Evolutionary conservation across 2,329 filamentous ascomycete species (phyloP), one percentile per base, ranked within the genome.

Genomic region (Stylonectria norvegica): DNA sequence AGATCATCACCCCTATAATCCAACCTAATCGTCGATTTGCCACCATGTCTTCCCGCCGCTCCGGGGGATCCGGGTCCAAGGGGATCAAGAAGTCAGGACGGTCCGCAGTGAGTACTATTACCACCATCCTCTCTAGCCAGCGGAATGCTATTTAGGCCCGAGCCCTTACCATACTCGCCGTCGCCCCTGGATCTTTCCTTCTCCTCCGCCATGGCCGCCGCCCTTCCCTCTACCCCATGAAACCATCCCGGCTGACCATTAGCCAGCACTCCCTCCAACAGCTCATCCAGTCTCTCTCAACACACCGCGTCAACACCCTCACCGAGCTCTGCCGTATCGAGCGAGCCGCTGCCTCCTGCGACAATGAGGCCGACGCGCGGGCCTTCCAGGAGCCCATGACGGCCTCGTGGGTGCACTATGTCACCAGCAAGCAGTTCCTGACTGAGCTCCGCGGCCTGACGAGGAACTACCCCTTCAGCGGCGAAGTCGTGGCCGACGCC

Each of bases 321-420:
- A 82, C 79, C 0, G 83, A 86, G 47, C 75, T 89, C 19, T 81
- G 84, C 49, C 80, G 83, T 12, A 81, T 87, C 51, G 85, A 89
- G 60, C 76, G 78, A 40, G 70, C 78, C 4, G 81, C 85, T 17
- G 77, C 80, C 3, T 62, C 69, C 3, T 73, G 78, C 43, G 72
- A 79, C 20, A 69, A 73, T 28, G 71, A 78, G 30, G 77, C 80
- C 38, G 76, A 85, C 33, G 75, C 75, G 11, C 72, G 74, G 19
- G 70, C 70, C 4, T 76, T 80, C 47, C 75, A 78, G 56, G 65
- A 64, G 5, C 80, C 83, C 9, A 84, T 89, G 80, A 85, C 83
- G 4, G 64, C 72, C 3, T 84, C 85, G 3, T 89, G 84, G 83
- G 69, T 73, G 2, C 74, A 86, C 66, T 88, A 88, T 54, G 83